These are phyloP conservation scores for Rhodotorula graminis DNA, from an alignment of 768 basidiomycete genomes.

Conservation along the genomic window DNA sequence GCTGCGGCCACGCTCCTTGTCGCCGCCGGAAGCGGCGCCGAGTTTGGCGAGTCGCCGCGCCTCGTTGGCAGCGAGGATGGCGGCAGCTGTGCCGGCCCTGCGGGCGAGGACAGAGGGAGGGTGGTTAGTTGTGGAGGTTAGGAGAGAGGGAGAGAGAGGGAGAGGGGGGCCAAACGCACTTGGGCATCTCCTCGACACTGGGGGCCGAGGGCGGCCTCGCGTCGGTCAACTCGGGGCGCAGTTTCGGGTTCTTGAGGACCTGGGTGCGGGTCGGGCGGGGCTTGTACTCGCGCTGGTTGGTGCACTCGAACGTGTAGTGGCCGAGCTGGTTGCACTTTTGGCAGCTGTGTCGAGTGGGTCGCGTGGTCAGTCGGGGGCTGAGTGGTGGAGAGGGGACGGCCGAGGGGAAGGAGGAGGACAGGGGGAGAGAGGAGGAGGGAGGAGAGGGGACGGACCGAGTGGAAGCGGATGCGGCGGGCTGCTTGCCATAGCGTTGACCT, in stretches of 20 bases:
- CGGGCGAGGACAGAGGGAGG: neutral
- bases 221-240: conserved; percentile 13
- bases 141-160: too few relatives aligned
- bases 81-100: conserved; percentile 35
- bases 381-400: too few relatives aligned
- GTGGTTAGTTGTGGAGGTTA: too few relatives aligned
- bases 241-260: conserved; percentile 38
- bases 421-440: neutral
- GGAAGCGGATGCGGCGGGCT: conserved; percentile 8
- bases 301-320: conserved; percentile 31
- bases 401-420: neutral
- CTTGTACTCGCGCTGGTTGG: conserved; percentile 18
- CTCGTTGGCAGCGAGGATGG: conserved; percentile 37
- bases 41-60: conserved; percentile 27
- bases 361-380: too few relatives aligned
- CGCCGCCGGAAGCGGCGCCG: neutral
- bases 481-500: neutral
- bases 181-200: conserved; percentile 17
- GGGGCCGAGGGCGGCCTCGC: conserved; percentile 1
- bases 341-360: neutral
- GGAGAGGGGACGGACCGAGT: neutral
- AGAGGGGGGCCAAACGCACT: conserved; percentile 9
- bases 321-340: conserved; percentile 34
- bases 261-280: conserved; percentile 30
- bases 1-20: neutral